Conservation (phyloP, 1,139 yeast genomes). For the Spencermartinsiella ligniputridi region DNA sequence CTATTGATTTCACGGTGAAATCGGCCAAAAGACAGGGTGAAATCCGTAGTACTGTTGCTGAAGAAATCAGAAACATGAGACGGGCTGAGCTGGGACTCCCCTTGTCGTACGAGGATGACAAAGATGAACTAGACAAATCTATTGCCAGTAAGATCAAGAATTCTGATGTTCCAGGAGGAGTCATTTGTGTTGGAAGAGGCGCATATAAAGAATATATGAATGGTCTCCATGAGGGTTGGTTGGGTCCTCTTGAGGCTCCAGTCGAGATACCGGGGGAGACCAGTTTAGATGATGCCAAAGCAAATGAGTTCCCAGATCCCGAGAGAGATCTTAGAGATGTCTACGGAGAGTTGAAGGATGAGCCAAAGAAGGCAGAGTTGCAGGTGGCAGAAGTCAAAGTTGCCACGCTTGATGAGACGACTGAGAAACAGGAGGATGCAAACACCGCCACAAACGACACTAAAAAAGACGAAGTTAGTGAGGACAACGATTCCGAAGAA, state of each 20-base stretch:
- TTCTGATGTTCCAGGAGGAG: slow-evolving; percentile 59
- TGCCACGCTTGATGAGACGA: slow-evolving; percentile 7
- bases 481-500: slow-evolving; percentile 24
- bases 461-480: slow-evolving; percentile 15
- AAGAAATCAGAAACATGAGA: slow-evolving; percentile 69
- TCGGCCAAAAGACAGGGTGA: slow-evolving; percentile 81
- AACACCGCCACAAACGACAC: slow-evolving; percentile 8
- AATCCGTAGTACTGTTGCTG: slow-evolving; percentile 76
- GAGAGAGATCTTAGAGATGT: slow-evolving; percentile 19
- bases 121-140: slow-evolving; percentile 29
- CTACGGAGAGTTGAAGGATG: slow-evolving; percentile 15
- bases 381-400: slow-evolving; percentile 6
- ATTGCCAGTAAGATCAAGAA: slow-evolving; percentile 26
- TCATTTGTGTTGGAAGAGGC: slow-evolving; percentile 90
- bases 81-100: slow-evolving; percentile 35
- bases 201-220: slow-evolving; percentile 87
- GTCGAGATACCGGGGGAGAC: slow-evolving; percentile 8
- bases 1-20: slow-evolving; percentile 75
- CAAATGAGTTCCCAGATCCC: slow-evolving; percentile 21
- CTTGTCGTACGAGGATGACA: slow-evolving; percentile 14
- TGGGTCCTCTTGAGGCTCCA: slow-evolving; percentile 70
- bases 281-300: slow-evolving; percentile 9
- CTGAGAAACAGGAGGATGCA: slow-evolving; percentile 10
- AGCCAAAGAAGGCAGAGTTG: slow-evolving; percentile 1
- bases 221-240: slow-evolving; percentile 90